A percentile compares a stretch with the other conserved stretches of the same genome.
Conservation (phyloP, 1,284 basidiomycete species). For the Ganoderma sinense region DNA sequence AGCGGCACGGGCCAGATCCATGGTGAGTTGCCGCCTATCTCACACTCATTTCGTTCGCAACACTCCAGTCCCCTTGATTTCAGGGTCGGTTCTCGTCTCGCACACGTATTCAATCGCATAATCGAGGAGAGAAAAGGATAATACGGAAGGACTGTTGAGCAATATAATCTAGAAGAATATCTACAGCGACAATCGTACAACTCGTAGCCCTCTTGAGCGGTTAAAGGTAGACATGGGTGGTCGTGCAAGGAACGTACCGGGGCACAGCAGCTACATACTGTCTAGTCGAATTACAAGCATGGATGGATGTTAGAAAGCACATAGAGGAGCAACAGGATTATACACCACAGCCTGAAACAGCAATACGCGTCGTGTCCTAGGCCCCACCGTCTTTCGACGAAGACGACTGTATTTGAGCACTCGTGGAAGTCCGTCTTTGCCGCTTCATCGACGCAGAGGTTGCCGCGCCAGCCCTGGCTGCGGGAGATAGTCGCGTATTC, state of each 20-base stretch:
- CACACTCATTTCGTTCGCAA: conserved; percentile 3
- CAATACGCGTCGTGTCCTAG: conserved; percentile 24
- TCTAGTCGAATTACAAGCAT: conserved; percentile 36
- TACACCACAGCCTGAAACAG: conserved; percentile 16
- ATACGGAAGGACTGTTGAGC: conserved; percentile 23
- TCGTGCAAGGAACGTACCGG: conserved; percentile 29
- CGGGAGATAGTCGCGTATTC: conserved; percentile 49
- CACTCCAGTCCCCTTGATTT: not conserved
- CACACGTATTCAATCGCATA: not conserved
- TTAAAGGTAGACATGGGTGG: conserved; percentile 31
- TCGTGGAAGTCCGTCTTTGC: conserved; percentile 77
- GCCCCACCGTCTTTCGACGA: conserved; percentile 43
- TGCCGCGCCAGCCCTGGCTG: conserved; percentile 44
- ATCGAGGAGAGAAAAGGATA: not conserved
- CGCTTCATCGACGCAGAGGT: conserved; percentile 68
- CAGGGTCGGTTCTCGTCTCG: not conserved
- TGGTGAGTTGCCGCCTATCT: conserved; percentile 15
- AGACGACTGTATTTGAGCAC: conserved; percentile 47
- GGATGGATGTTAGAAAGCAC: conserved; percentile 30
- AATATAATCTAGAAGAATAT: conserved; percentile 38
- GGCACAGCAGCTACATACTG: conserved; percentile 35
- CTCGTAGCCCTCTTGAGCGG: conserved; percentile 25
- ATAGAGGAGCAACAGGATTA: conserved; percentile 19
- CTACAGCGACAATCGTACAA: conserved; percentile 41
- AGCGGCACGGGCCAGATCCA: conserved; percentile 12